A percentile compares a stretch with the other conserved stretches of the same genome.
phyloP scores from a whole-genome alignment of 441 rosid species.

The Croton setiger region DNA sequence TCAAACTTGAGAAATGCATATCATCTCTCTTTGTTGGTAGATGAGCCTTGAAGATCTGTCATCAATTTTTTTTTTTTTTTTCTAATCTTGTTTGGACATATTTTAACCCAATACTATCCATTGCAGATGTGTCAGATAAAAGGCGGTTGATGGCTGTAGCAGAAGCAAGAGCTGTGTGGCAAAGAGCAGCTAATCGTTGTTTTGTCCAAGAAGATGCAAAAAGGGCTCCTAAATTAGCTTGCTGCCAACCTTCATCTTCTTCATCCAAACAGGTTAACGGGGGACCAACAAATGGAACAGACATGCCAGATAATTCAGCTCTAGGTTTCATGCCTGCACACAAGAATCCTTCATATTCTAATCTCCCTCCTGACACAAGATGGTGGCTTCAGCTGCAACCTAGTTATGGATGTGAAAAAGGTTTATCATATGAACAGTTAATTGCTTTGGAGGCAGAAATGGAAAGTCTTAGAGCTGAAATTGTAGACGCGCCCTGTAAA shows the following conservation, averaged over 20 bases:
- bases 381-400: slow-evolving; percentile 84
- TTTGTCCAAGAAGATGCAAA: slow-evolving; percentile 99
- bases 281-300: slow-evolving; percentile 43
- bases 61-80: neutral
- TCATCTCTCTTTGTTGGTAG: neutral
- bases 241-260: slow-evolving; percentile 72
- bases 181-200: slow-evolving; percentile 88
- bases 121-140: slow-evolving; percentile 33
- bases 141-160: slow-evolving; percentile 73
- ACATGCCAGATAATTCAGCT: slow-evolving; percentile 40
- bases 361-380: slow-evolving; percentile 52
- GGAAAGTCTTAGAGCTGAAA: slow-evolving; percentile 34
- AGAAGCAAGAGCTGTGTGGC: slow-evolving; percentile 96
- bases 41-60: neutral
- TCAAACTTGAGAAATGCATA: neutral
- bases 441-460: slow-evolving; percentile 48
- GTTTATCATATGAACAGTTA: slow-evolving; percentile 45
- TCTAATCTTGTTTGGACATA: neutral
- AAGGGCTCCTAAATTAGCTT: slow-evolving; percentile 94
- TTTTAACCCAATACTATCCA: slow-evolving; percentile 17
- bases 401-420: slow-evolving; percentile 51
- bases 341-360: slow-evolving; percentile 41
- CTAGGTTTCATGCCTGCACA: slow-evolving; percentile 54
- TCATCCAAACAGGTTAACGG: slow-evolving; percentile 50
- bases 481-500: slow-evolving; percentile 26